These are phyloP conservation scores for Aspergillus ellipticus DNA, from an alignment of 495 filamentous ascomycete genomes.

Conservation along the genomic window DNA sequence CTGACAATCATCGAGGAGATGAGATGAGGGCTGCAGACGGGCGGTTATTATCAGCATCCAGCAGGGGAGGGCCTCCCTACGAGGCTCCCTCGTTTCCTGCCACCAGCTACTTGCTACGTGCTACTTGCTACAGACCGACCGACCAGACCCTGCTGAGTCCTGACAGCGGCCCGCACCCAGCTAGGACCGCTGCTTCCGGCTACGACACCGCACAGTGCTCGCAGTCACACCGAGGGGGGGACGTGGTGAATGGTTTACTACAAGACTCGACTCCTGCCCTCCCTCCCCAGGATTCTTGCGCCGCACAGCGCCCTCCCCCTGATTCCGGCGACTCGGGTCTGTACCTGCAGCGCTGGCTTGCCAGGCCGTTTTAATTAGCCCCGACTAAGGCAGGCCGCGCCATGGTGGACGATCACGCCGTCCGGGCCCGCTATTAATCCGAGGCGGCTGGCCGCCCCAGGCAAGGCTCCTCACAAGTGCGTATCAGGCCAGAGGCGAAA, in stretches of 20 bases:
- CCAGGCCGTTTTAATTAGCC: not conserved
- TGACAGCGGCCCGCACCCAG: not conserved
- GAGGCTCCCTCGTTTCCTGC: not conserved
- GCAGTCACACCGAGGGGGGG: too few species aligned
- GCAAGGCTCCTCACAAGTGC: too few species aligned
- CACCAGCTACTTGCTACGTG: not conserved
- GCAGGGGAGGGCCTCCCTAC: too few species aligned
- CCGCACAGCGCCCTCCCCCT: conserved; percentile 1
- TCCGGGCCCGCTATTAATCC: not conserved
- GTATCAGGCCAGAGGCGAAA: too few species aligned
- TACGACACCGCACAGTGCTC: too few species aligned
- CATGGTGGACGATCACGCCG: not conserved
- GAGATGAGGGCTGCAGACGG: not conserved
- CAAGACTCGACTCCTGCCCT: too few species aligned
- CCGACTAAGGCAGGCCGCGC: not conserved
- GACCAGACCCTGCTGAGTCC: not conserved
- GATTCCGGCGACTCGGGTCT: conserved; percentile 1
- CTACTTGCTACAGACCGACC: not conserved
- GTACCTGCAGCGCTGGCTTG: not conserved
- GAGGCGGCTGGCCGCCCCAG: not conserved
- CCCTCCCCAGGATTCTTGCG: too few species aligned
- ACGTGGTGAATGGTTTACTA: not conserved
- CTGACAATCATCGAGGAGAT: too few species aligned
- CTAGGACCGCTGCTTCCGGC: not conserved
- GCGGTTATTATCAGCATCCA: not conserved